These are phyloP conservation scores for Paxillus rubicundulus DNA, from an alignment of 768 basidiomycete species.

Conservation along the genomic window DNA sequence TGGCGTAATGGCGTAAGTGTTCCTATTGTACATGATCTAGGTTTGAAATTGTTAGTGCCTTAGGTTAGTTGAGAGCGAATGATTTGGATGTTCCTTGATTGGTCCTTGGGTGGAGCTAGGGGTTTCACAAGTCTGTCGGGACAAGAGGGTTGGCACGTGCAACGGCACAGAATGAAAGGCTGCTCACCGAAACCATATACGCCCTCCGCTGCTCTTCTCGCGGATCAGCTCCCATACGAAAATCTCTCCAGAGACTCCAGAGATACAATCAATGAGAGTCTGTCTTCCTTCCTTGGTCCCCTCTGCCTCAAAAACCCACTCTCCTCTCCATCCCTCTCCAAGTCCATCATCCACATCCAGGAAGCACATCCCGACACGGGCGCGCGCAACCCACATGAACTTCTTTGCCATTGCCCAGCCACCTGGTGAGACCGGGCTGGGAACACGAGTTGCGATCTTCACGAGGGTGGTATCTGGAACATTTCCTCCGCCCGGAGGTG, in stretches of 20 bases:
- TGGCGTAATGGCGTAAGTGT: slow-evolving; percentile 1
- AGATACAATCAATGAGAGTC: slow-evolving; percentile 53
- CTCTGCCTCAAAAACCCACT: slow-evolving; percentile 79
- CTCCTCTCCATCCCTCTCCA: slow-evolving; percentile 70
- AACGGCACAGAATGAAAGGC: neutral
- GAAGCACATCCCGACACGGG: slow-evolving; percentile 38
- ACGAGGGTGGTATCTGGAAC: slow-evolving; percentile 50
- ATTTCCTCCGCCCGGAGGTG: slow-evolving; percentile 31
- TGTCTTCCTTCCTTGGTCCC: slow-evolving; percentile 68
- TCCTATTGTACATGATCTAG: slow-evolving; percentile 17
- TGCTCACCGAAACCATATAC: slow-evolving; percentile 65
- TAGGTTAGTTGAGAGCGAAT: slow-evolving; percentile 23
- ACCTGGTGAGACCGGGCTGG: slow-evolving; percentile 57
- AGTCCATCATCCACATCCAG: slow-evolving; percentile 39
- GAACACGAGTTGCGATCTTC: slow-evolving; percentile 37
- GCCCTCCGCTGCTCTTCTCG: slow-evolving; percentile 58
- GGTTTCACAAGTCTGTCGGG: slow-evolving; percentile 22
- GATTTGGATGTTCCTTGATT: slow-evolving; percentile 15
- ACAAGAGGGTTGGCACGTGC: neutral
- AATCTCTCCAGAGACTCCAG: slow-evolving; percentile 32
- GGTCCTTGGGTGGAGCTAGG: slow-evolving; percentile 19
- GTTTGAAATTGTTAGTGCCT: slow-evolving; percentile 10
- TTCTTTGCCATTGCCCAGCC: slow-evolving; percentile 60
- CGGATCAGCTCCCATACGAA: slow-evolving; percentile 55
- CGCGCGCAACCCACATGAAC: slow-evolving; percentile 63